Conservation (phyloP, 73 alveolate genomes). For the Uronychia binucleata region DNA sequence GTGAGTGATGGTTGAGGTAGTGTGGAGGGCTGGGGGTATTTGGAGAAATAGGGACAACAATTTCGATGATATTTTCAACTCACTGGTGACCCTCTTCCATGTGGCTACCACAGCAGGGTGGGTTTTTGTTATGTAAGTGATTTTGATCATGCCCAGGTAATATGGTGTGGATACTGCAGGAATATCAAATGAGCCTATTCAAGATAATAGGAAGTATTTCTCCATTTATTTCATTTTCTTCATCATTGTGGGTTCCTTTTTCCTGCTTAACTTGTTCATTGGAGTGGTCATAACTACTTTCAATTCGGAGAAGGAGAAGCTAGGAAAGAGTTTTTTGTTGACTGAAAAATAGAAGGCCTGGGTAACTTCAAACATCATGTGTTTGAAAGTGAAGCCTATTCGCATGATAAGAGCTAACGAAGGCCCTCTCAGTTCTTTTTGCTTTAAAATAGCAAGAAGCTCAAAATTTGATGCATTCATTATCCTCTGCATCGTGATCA, state of each 20-base stretch:
- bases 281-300: constrained; percentile 60
- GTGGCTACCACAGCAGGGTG: constrained; percentile 58
- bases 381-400: constrained; percentile 15
- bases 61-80: constrained; percentile 51
- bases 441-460: neutral
- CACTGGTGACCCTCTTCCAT: constrained; percentile 37
- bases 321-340: constrained; percentile 22
- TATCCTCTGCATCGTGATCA: constrained; percentile 16
- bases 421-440: neutral
- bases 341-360: constrained; percentile 36
- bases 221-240: constrained; percentile 10
- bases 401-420: neutral
- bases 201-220: neutral
- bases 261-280: constrained; percentile 45
- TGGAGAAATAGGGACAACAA: constrained; percentile 48
- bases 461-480: neutral
- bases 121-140: constrained; percentile 40
- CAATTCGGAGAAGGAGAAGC: constrained; percentile 53
- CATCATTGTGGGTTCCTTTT: constrained; percentile 32
- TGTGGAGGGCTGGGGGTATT: constrained; percentile 37
- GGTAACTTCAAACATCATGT: constrained; percentile 12
- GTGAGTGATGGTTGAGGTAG: no score
- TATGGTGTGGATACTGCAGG: constrained; percentile 21
- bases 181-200: no score
- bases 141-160: constrained; percentile 13